Conservation (phyloP, 768 basidiomycete genomes). For the Brasilioporus rufonigricans region DNA sequence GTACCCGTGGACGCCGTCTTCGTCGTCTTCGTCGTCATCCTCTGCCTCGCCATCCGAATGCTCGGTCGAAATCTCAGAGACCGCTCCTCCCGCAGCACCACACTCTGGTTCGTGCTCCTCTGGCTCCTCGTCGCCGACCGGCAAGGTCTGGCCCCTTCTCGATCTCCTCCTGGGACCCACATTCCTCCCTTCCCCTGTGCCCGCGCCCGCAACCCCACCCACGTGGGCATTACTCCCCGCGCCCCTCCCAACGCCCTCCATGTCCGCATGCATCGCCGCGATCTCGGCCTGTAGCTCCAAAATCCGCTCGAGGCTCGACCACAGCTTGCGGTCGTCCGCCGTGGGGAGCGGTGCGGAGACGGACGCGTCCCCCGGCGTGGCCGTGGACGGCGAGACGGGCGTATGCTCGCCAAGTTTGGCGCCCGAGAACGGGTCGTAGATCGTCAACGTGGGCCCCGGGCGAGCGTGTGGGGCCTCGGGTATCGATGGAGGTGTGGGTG, state of each 20-base stretch:
- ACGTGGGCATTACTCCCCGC: slow-evolving; percentile 4
- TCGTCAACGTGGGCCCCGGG: slow-evolving; percentile 8
- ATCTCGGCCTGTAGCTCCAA: slow-evolving; percentile 71
- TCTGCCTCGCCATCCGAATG: too few species aligned
- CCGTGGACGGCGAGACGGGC: slow-evolving; percentile 6
- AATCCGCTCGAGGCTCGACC: slow-evolving; percentile 68
- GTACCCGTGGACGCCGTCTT: too few species aligned
- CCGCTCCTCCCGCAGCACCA: slow-evolving; percentile 9
- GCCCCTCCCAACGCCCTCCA: slow-evolving; percentile 53
- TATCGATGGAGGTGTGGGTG: slow-evolving; percentile 2
- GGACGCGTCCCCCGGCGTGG: slow-evolving; percentile 4
- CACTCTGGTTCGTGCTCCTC: slow-evolving; percentile 17
- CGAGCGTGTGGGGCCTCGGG: background rate
- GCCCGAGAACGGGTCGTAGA: slow-evolving; percentile 37
- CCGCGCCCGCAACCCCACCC: slow-evolving; percentile 1
- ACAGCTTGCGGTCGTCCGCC: slow-evolving; percentile 49
- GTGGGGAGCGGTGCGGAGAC: slow-evolving; percentile 4
- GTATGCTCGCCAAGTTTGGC: slow-evolving; percentile 21
- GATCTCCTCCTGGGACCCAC: slow-evolving; percentile 19
- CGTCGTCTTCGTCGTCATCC: too few species aligned
- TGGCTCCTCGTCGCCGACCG: slow-evolving; percentile 27
- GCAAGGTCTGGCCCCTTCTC: slow-evolving; percentile 36
- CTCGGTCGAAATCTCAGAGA: slow-evolving; percentile 25
- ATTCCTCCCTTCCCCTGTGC: slow-evolving; percentile 13
- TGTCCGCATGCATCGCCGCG: slow-evolving; percentile 67